Conservation (phyloP, 345 rosid species). For the Cardamine occulta region DNA sequence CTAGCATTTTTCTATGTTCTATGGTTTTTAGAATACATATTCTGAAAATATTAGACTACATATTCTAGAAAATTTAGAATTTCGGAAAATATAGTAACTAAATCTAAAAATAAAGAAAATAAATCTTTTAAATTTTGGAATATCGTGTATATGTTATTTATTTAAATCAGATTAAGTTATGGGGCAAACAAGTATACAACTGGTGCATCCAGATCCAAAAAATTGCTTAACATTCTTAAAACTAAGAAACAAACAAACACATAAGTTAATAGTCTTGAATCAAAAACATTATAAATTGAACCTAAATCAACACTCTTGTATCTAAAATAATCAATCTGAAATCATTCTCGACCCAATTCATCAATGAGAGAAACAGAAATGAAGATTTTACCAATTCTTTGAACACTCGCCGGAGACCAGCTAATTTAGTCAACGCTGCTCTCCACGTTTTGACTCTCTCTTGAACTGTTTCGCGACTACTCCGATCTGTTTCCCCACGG, state of each 20-base stretch:
- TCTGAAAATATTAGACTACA: too few relatives aligned
- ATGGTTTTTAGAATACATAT: too few relatives aligned
- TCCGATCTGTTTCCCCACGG: conserved; percentile 36
- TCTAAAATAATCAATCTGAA: conserved; percentile 10
- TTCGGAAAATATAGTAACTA: too few relatives aligned
- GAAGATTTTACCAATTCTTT: conserved; percentile 25
- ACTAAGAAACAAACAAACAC: conserved; percentile 27
- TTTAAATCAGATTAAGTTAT: too few relatives aligned
- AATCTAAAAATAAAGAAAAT: too few relatives aligned
- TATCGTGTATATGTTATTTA: too few relatives aligned
- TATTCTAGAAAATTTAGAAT: too few relatives aligned
- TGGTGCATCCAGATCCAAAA: background rate
- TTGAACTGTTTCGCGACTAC: conserved; percentile 38
- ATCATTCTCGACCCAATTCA: conserved; percentile 3
- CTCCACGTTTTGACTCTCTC: conserved; percentile 39
- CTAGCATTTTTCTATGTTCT: too few relatives aligned
- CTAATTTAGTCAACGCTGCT: conserved; percentile 32
- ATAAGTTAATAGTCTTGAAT: conserved; percentile 30
- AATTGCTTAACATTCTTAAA: conserved; percentile 11
- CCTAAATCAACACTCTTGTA: conserved; percentile 7
- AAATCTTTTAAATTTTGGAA: too few relatives aligned
- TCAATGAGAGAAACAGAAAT: background rate
- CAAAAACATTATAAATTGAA: background rate
- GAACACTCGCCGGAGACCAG: conserved; percentile 43
- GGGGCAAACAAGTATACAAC: background rate